Base-by-base conservation (phyloP, 2,329 filamentous ascomycete species). In the Penicillium digitatum region DNA sequence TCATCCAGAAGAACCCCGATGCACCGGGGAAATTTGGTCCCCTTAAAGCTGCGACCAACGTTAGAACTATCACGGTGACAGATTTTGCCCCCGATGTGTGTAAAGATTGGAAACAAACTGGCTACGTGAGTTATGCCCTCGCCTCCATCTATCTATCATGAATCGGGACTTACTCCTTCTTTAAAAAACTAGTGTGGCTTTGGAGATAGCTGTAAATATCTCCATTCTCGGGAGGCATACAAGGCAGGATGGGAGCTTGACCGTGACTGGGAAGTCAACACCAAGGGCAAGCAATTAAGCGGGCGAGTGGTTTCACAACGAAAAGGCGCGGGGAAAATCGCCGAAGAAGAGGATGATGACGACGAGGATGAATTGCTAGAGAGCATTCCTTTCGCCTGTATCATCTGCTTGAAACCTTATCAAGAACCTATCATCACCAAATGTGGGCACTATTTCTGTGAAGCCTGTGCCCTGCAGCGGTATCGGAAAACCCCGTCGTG, bases 201-300 rank as follows among this genome's bases (percentile, higher is more conserved):
- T 60, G 87, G 88, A 27, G 89, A 94, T 69, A 86, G 81, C 58
- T 96, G 92, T 78, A 95, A 85, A 62, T 87, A 83, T 68, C 70
- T 85, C 18, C 84, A 87, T 62, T 79, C 79, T 10, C 75, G 84
- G 38, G 83, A 85, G 62, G 82, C 84, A 65, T 86, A 85, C 66
- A 90, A 93, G 65, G 88, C 92, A 69, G 94, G 94, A 3, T 99
- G 94, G 94, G 90, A 97, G 71, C 80, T 99, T 5, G 94, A 99
- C 72, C 82, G 83, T 49, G 93, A 97, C 46, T 99, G 94, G 94
- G 94, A 99, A 69, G 87, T 84, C 34, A 85, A 87, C 2, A 89
- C 85, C 7, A 92, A 83, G 65, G 81, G 79, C 58, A 78, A 73
- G 55, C 71, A 70, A 27, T 40, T 78, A 7, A 66, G 66, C 6